Evolutionary conservation across 2,329 filamentous ascomycete genomes (phyloP).

Genomic region (Penicillium verrucosum): DNA sequence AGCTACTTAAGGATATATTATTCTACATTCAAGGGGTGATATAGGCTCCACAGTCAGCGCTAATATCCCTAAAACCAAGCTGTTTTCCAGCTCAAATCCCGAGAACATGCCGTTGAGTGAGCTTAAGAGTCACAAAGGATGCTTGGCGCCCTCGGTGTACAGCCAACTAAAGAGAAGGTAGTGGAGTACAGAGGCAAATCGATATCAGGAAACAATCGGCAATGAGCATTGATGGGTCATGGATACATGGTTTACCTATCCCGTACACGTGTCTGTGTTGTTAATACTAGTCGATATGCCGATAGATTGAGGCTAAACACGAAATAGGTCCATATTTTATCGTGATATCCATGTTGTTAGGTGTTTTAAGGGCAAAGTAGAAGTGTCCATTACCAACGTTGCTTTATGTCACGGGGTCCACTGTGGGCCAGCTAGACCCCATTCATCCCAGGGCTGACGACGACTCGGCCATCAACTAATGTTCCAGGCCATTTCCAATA

Average conservation of each 20-base stretch:
- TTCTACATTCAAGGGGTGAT: background rate
- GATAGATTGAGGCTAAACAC: background rate
- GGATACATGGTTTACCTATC: too few relatives aligned
- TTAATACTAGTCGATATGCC: too few relatives aligned
- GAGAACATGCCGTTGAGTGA: background rate
- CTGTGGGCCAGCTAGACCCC: background rate
- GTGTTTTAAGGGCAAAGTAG: background rate
- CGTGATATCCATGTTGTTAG: background rate
- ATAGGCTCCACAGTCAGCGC: slow-evolving; percentile 8
- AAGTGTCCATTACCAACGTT: background rate
- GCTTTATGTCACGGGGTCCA: background rate
- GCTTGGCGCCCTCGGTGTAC: background rate
- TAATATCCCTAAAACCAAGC: background rate
- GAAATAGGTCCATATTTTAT: background rate
- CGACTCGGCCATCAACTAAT: background rate
- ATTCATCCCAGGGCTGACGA: slow-evolving; percentile 15
- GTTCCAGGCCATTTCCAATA: background rate
- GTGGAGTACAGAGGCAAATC: background rate
- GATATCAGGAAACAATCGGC: slow-evolving; percentile 3
- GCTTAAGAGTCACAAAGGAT: background rate
- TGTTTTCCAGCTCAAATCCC: background rate
- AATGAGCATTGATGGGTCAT: background rate
- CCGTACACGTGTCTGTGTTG: background rate
- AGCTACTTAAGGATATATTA: background rate
- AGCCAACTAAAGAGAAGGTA: background rate